Conservation (phyloP, 2,329 filamentous ascomycete species). For the Helicocarpus griseus region DNA sequence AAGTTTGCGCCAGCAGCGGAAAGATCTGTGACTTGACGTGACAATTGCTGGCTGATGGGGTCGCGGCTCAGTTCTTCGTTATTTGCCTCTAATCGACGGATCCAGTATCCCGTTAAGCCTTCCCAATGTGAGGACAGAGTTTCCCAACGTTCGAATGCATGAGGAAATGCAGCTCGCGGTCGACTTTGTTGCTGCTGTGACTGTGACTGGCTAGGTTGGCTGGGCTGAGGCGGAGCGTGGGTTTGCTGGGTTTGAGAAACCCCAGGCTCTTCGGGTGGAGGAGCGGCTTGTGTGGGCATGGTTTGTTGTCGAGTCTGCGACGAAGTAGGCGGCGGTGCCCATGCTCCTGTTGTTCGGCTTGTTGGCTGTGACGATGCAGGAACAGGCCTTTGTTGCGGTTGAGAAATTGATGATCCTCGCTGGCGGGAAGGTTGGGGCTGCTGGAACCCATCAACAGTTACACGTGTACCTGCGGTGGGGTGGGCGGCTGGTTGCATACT, state of each 20-base stretch:
- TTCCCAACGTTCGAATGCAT: conserved; percentile 97
- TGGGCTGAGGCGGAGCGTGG: neutral
- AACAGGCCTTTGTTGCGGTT: conserved; percentile 10
- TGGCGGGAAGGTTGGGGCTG: conserved; percentile 6
- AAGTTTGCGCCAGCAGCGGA: conserved; percentile 93
- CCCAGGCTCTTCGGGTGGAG: conserved; percentile 4
- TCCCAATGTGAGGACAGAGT: conserved; percentile 97
- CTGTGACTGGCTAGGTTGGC: conserved; percentile 7
- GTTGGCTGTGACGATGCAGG: conserved; percentile 1
- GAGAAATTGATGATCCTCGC: conserved; percentile 8
- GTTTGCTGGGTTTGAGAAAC: neutral
- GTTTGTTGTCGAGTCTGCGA: conserved; percentile 4
- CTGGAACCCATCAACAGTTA: conserved; percentile 2
- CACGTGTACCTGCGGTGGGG: neutral
- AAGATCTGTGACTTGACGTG: conserved; percentile 91
- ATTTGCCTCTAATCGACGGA: conserved; percentile 83
- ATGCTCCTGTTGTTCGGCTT: conserved; percentile 2
- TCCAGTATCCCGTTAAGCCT: conserved; percentile 94
- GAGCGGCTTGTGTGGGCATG: neutral
- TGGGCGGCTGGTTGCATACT: neutral
- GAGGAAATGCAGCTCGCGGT: conserved; percentile 66
- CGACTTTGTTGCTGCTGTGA: conserved; percentile 12
- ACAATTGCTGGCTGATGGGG: conserved; percentile 76
- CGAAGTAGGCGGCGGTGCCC: conserved; percentile 1
- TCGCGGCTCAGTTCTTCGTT: conserved; percentile 74